Evolutionary conservation across 768 basidiomycete species (phyloP).

Genomic region (Gloeopeniophorella convolvens): DNA sequence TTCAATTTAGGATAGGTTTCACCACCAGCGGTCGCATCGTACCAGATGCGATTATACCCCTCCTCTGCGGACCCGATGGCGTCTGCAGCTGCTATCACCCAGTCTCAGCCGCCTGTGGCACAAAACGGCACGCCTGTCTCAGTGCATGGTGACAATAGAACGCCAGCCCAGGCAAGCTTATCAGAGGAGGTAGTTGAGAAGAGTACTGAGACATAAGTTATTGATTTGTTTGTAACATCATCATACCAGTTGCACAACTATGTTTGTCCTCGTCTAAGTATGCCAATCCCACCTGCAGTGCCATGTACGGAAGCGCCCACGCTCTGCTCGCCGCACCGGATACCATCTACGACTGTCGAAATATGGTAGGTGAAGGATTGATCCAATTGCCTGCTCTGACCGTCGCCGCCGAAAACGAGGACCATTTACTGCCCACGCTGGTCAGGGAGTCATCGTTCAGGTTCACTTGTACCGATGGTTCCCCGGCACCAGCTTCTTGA

Average conservation of each 20-base stretch:
- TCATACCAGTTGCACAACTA: not conserved
- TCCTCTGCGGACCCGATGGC: slow-evolving; percentile 6
- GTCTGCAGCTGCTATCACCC: not conserved
- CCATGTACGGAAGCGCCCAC: not conserved
- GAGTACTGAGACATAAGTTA: not conserved
- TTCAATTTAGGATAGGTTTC: slow-evolving; percentile 15
- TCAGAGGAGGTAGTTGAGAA: slow-evolving; percentile 11
- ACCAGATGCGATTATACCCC: slow-evolving; percentile 16
- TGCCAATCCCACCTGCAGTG: no score
- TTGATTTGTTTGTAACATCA: slow-evolving; percentile 4
- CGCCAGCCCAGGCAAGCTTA: slow-evolving; percentile 9
- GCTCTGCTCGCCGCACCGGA: not conserved
- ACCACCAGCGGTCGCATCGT: slow-evolving; percentile 14
- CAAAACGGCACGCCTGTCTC: slow-evolving; percentile 17
- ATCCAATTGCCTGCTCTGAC: slow-evolving; percentile 14
- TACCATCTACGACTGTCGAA: not conserved
- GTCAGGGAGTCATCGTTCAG: not conserved
- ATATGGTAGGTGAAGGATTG: slow-evolving; percentile 11
- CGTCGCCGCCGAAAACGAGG: slow-evolving; percentile 10
- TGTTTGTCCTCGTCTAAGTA: not conserved
- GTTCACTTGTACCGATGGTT: not conserved
- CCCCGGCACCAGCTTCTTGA: slow-evolving; percentile 4
- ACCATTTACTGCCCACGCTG: slow-evolving; percentile 10
- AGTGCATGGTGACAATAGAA: slow-evolving; percentile 11
- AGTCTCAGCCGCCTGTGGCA: slow-evolving; percentile 5